Percentiles rank a stretch among this genome's conserved stretches.
These are phyloP conservation scores for Heliamphora exappendiculata DNA, from an alignment of 148 eudicot genomes.

Conservation along the genomic window DNA sequence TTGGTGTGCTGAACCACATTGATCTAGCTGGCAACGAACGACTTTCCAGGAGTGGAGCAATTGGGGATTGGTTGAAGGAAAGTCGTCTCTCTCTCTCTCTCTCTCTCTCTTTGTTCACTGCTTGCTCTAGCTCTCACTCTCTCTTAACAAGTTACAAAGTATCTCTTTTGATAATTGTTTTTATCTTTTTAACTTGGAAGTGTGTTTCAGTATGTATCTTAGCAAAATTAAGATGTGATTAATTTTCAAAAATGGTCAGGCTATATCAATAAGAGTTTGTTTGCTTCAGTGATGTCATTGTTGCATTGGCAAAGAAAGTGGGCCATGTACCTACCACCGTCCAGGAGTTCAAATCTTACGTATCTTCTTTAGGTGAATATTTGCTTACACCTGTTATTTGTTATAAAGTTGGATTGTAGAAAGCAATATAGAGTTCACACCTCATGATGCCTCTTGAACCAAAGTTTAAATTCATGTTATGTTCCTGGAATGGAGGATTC, in stretches of 20 bases:
- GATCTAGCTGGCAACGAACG: conserved; percentile 87
- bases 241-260: conserved; percentile 29
- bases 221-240: not conserved
- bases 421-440: not conserved
- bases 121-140: too few species aligned
- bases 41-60: conserved; percentile 72
- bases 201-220: not conserved
- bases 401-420: not conserved
- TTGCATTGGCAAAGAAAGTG: conserved; percentile 71
- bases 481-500: too few species aligned
- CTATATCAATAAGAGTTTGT: conserved; percentile 70
- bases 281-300: conserved; percentile 63
- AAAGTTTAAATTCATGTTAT: not conserved
- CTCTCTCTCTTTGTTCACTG: too few species aligned
- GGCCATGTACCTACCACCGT: conserved; percentile 75
- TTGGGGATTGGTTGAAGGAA: conserved; percentile 70
- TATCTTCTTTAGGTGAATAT: conserved; percentile 66
- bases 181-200: too few species aligned
- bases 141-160: too few species aligned
- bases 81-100: too few species aligned
- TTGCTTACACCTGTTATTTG: not conserved
- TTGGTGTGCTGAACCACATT: conserved; percentile 64
- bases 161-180: too few species aligned
- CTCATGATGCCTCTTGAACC: not conserved
- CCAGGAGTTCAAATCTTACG: conserved; percentile 68